Evolutionary conservation across 192 early-diverging fungal species (phyloP).

Genomic region (Glomus cerebriforme): DNA sequence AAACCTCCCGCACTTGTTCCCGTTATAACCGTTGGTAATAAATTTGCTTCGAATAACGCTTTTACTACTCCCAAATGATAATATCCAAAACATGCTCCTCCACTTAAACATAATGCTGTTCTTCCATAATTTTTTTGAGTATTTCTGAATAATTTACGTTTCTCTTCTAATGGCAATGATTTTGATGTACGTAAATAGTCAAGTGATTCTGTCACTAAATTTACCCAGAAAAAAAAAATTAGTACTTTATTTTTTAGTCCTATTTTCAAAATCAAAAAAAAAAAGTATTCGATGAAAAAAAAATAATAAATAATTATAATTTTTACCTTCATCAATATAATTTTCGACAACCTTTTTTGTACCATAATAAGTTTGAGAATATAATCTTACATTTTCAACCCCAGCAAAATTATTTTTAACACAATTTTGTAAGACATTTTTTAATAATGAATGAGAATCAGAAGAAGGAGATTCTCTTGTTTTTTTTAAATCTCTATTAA

Average conservation of each 20-base stretch:
- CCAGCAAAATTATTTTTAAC: conserved; percentile 79
- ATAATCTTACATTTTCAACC: conserved; percentile 73
- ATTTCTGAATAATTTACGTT: conserved; percentile 63
- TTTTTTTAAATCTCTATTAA: conserved; percentile 46
- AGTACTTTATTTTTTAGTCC: no score
- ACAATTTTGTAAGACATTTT: conserved; percentile 57
- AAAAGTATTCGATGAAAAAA: no score
- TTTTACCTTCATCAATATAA: conserved; percentile 65
- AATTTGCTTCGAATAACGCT: conserved; percentile 64
- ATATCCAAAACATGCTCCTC: conserved; percentile 73
- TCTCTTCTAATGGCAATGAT: conserved; percentile 53
- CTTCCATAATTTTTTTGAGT: conserved; percentile 69
- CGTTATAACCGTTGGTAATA: conserved; percentile 77
- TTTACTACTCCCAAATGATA: conserved; percentile 73
- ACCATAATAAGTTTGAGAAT: conserved; percentile 71
- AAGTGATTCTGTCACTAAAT: conserved; percentile 51
- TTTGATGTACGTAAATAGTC: conserved; percentile 39
- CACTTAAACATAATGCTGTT: conserved; percentile 77
- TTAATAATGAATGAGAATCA: conserved; percentile 44
- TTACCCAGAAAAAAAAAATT: neutral
- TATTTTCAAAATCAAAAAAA: no score
- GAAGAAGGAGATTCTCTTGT: conserved; percentile 32
- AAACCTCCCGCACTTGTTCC: conserved; percentile 71
- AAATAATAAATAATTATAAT: neutral
- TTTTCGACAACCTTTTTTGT: conserved; percentile 72